Evolutionary conservation across 192 early-diverging fungal species (phyloP).

Genomic region (Backusella parvicylindrica): DNA sequence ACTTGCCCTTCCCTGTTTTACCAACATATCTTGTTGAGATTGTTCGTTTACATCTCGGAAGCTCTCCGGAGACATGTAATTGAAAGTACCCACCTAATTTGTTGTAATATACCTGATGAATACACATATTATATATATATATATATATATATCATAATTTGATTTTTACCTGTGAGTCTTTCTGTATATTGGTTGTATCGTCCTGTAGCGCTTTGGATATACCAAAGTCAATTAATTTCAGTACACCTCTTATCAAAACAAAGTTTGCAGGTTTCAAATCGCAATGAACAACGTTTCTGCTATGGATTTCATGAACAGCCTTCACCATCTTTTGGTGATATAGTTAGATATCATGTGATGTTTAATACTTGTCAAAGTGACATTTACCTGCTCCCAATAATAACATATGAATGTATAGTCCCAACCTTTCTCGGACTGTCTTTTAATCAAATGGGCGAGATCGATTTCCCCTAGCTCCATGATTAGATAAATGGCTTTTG

Average conservation of each 20-base stretch:
- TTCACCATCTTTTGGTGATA: slow-evolving; percentile 75
- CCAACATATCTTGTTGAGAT: neutral
- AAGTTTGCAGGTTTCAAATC: slow-evolving; percentile 98
- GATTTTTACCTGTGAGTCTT: slow-evolving; percentile 64
- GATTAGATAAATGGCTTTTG: slow-evolving; percentile 34
- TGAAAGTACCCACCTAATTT: slow-evolving; percentile 72
- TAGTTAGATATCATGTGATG: too few species aligned
- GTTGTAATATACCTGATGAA: slow-evolving; percentile 1
- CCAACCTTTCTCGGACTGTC: slow-evolving; percentile 46
- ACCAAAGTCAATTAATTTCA: slow-evolving; percentile 98
- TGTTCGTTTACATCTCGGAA: neutral
- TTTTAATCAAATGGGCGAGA: slow-evolving; percentile 60
- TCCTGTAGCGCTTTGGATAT: slow-evolving; percentile 93
- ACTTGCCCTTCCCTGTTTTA: slow-evolving; percentile 36
- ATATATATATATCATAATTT: too few species aligned
- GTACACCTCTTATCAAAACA: slow-evolving; percentile 73
- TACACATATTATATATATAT: neutral
- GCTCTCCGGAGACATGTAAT: slow-evolving; percentile 96
- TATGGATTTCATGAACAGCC: slow-evolving; percentile 85
- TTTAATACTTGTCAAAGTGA: too few species aligned
- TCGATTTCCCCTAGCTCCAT: slow-evolving; percentile 93
- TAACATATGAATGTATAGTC: slow-evolving; percentile 73
- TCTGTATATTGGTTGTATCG: slow-evolving; percentile 91
- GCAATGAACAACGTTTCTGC: slow-evolving; percentile 85
- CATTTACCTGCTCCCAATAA: slow-evolving; percentile 79